Evolutionary conservation across 257 asterid species (phyloP).

Genomic region (Leptodermis oblonga): DNA sequence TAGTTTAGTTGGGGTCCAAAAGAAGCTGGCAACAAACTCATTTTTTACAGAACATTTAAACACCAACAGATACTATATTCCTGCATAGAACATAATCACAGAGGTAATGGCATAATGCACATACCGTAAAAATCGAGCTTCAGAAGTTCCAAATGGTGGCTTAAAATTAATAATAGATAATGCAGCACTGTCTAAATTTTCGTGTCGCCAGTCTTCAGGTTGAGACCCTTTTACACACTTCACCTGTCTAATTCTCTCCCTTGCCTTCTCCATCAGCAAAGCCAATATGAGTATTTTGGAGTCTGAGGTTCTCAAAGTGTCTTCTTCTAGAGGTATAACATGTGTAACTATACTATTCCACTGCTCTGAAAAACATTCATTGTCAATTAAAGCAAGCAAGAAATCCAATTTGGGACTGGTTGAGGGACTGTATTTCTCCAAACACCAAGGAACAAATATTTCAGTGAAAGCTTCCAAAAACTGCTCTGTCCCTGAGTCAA

Average conservation of each 20-base stretch:
- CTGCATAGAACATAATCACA: neutral
- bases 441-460: slow-evolving; percentile 75
- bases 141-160: slow-evolving; percentile 52
- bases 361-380: slow-evolving; percentile 63
- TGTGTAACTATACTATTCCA: slow-evolving; percentile 66
- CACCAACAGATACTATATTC: neutral
- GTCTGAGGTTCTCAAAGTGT: slow-evolving; percentile 30
- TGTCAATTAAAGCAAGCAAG: slow-evolving; percentile 82
- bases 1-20: neutral
- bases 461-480: slow-evolving; percentile 59
- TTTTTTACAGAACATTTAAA: neutral
- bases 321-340: slow-evolving; percentile 37
- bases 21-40: neutral
- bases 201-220: slow-evolving; percentile 52
- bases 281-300: slow-evolving; percentile 48
- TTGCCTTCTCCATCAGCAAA: slow-evolving; percentile 73
- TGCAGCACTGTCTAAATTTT: slow-evolving; percentile 73
- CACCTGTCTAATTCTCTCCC: slow-evolving; percentile 42
- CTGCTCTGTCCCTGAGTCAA: slow-evolving; percentile 40
- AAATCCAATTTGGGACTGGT: slow-evolving; percentile 63
- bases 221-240: slow-evolving; percentile 33
- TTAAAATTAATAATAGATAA: slow-evolving; percentile 40
- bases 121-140: slow-evolving; percentile 64
- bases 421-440: slow-evolving; percentile 40
- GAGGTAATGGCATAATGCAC: slow-evolving; percentile 24